Conservation (phyloP, 2,329 filamentous ascomycete species). For the Venturia aucupariae region DNA sequence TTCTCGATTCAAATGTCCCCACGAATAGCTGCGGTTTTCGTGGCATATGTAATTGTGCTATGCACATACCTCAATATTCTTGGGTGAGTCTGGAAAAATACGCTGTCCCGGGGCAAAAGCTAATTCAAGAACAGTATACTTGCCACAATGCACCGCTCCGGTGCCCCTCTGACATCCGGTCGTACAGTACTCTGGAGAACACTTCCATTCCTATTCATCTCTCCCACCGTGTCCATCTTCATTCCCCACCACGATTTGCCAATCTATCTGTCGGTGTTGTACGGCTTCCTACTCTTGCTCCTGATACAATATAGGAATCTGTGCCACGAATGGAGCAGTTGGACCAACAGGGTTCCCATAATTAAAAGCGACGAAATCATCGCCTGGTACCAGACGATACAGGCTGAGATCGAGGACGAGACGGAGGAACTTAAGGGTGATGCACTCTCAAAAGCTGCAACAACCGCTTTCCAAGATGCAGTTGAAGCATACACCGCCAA, state of each 20-base stretch:
- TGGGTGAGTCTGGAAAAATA: not conserved
- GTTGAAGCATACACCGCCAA: not conserved
- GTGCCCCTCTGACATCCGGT: not conserved
- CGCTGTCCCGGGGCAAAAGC: not conserved
- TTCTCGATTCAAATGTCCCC: not conserved
- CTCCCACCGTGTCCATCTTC: not conserved
- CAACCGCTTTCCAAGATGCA: not conserved
- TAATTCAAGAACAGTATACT: not conserved
- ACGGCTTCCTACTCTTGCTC: not conserved
- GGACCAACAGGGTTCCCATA: not conserved
- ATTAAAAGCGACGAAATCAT: slow-evolving; percentile 1
- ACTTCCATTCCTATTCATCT: slow-evolving; percentile 9
- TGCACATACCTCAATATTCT: slow-evolving; percentile 8
- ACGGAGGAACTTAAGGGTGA: not conserved
- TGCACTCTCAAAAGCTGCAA: not conserved
- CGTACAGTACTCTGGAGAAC: slow-evolving; percentile 4
- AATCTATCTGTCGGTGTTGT: slow-evolving; percentile 3
- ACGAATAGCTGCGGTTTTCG: not conserved
- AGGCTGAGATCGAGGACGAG: not conserved
- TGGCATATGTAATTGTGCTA: not conserved
- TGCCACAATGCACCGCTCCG: not conserved
- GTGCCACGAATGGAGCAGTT: slow-evolving; percentile 2
- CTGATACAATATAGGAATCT: slow-evolving; percentile 6
- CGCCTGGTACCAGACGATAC: not conserved
- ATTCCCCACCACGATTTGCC: not conserved